Evolutionary conservation across 345 rosid genomes (phyloP).

Genomic region (Capsella bursapastoris): DNA sequence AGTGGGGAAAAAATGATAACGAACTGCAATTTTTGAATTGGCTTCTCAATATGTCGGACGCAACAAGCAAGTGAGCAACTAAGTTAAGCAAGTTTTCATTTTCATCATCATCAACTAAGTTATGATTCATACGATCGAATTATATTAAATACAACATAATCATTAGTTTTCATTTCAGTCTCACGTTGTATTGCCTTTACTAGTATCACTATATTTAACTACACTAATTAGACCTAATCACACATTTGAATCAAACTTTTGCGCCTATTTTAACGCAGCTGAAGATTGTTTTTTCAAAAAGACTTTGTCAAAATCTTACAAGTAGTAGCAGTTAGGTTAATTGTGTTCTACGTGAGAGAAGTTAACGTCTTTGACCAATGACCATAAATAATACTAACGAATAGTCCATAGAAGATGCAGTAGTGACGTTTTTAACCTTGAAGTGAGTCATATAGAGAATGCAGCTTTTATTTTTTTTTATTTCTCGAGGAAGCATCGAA

Average conservation of each 20-base stretch:
- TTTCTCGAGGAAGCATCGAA: constrained; percentile 9
- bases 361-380: constrained; percentile 33
- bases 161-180: constrained; percentile 16
- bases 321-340: constrained; percentile 18
- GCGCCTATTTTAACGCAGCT: constrained; percentile 22
- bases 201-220: neutral
- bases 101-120: constrained; percentile 32
- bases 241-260: constrained; percentile 24
- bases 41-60: constrained; percentile 41
- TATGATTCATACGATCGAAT: neutral
- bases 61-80: constrained; percentile 22
- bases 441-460: neutral
- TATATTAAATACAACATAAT: constrained; percentile 14
- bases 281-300: neutral
- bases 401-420: no score
- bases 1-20: constrained; percentile 32
- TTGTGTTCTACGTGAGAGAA: constrained; percentile 28
- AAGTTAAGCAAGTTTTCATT: constrained; percentile 26
- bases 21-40: constrained; percentile 42
- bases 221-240: neutral
- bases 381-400: neutral
- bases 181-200: constrained; percentile 31
- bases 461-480: neutral
- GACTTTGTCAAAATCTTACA: constrained; percentile 20
- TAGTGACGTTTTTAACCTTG: constrained; percentile 19